These are phyloP conservation scores for Aspergillus amoenus DNA, from an alignment of 2,329 filamentous ascomycete genomes.

Conservation along the genomic window DNA sequence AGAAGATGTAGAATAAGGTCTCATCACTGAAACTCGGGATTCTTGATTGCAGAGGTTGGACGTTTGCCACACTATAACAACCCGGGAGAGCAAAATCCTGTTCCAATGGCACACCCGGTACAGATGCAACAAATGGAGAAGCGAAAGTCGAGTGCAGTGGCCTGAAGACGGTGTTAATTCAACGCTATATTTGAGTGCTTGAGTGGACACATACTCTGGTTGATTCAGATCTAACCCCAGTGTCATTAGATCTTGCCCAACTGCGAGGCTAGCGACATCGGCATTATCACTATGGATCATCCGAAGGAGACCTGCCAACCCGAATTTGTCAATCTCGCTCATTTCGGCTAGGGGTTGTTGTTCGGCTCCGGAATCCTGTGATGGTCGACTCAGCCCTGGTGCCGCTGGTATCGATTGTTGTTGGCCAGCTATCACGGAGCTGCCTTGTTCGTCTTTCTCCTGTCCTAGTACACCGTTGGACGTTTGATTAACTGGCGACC, in stretches of 20 bases:
- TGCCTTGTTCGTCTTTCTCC: constrained; percentile 46
- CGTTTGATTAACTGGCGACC: constrained; percentile 44
- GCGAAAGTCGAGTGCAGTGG: constrained; percentile 64
- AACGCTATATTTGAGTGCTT: neutral
- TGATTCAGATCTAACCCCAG: constrained; percentile 65
- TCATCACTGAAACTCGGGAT: constrained; percentile 62
- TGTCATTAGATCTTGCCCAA: constrained; percentile 64
- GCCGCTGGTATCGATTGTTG: constrained; percentile 36
- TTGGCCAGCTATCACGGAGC: constrained; percentile 33
- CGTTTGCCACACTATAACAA: constrained; percentile 66
- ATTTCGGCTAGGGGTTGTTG: constrained; percentile 53
- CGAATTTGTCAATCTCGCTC: constrained; percentile 60
- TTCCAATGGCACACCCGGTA: constrained; percentile 58
- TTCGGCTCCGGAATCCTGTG: constrained; percentile 37
- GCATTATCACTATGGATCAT: constrained; percentile 57
- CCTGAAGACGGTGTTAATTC: constrained; percentile 31
- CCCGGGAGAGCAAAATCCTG: constrained; percentile 63
- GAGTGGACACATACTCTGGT: constrained; percentile 50
- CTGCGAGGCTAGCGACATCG: constrained; percentile 54
- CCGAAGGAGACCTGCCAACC: constrained; percentile 58
- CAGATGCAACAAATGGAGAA: constrained; percentile 60
- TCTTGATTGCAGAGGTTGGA: constrained; percentile 60
- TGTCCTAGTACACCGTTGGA: constrained; percentile 44
- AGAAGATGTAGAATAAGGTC: constrained; percentile 69
- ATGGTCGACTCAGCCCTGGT: constrained; percentile 32